Evolutionary conservation across 2,329 filamentous ascomycete species (phyloP).

Genomic region (Phyllosticta ampelicida): DNA sequence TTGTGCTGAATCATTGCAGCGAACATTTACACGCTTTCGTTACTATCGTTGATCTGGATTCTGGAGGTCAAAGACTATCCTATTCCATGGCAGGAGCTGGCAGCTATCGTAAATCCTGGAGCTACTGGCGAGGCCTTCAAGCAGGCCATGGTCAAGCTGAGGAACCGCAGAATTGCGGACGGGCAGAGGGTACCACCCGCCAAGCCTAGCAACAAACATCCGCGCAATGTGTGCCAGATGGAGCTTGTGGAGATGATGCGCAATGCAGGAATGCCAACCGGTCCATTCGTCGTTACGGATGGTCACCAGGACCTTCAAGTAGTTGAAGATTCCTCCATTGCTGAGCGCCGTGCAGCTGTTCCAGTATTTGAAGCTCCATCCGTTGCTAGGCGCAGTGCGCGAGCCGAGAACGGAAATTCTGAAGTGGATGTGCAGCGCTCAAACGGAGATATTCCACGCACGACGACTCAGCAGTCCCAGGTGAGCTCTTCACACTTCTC

Average conservation of each 20-base stretch:
- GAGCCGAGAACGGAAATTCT: too few species aligned
- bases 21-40: not conserved
- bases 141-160: slow-evolving; percentile 2
- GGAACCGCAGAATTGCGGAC: not conserved
- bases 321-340: not conserved
- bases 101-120: slow-evolving; percentile 4
- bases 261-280: not conserved
- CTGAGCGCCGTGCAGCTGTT: not conserved
- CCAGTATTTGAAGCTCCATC: too few species aligned
- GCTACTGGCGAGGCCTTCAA: slow-evolving; percentile 7
- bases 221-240: not conserved
- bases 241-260: not conserved
- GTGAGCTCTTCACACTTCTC: too few species aligned
- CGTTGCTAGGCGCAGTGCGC: too few species aligned
- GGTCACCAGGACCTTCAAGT: not conserved
- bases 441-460: too few species aligned
- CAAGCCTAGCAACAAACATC: not conserved
- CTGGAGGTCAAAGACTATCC: not conserved
- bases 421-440: too few species aligned
- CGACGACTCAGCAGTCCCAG: too few species aligned
- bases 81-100: slow-evolving; percentile 1
- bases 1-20: not conserved
- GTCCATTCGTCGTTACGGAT: not conserved
- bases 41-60: not conserved
- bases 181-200: not conserved